A percentile compares a stretch with the other conserved stretches of the same genome.
phyloP scores from a whole-genome alignment of 2,329 filamentous ascomycete species.

The Parastagonospora avenae region DNA sequence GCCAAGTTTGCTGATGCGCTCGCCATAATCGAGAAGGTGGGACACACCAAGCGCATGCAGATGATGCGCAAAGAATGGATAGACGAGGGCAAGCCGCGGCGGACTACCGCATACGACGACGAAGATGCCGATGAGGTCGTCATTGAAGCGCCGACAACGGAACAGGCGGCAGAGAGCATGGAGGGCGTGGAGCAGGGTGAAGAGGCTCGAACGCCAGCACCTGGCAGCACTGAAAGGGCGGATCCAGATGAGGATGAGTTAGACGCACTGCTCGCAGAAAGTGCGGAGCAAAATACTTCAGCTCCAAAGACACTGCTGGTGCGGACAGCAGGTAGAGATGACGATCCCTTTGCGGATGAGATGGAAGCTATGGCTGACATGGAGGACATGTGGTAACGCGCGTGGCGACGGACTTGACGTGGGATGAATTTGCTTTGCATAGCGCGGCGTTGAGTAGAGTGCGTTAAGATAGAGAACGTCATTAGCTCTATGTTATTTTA shows the following conservation, averaged over 20 bases:
- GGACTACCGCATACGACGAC: constrained; percentile 29
- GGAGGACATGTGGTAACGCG: constrained; percentile 41
- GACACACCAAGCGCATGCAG: constrained; percentile 80
- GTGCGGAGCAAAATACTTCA: constrained; percentile 22
- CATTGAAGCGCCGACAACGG: constrained; percentile 1
- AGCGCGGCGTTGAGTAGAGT: constrained; percentile 30
- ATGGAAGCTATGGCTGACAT: constrained; percentile 49
- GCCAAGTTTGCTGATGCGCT: constrained; percentile 92
- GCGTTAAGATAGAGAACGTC: neutral
- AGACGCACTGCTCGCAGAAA: constrained; percentile 60
- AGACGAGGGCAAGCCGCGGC: constrained; percentile 69
- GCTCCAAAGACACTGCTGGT: constrained; percentile 12
- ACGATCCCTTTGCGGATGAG: constrained; percentile 47
- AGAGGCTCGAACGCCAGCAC: neutral
- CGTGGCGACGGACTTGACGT: neutral
- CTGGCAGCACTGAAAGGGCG: constrained; percentile 6
- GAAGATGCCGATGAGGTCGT: constrained; percentile 32
- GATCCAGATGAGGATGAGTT: constrained; percentile 59
- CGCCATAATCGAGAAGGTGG: constrained; percentile 88
- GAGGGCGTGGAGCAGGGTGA: constrained; percentile 11
- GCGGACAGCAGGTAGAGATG: constrained; percentile 15
- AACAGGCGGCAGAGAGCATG: constrained; percentile 12
- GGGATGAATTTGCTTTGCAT: constrained; percentile 14
- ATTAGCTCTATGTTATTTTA: neutral
- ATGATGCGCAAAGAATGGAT: constrained; percentile 82